These are phyloP conservation scores for Ogataea hybrid DNA, from an alignment of 1,139 yeast species.

Conservation along the genomic window DNA sequence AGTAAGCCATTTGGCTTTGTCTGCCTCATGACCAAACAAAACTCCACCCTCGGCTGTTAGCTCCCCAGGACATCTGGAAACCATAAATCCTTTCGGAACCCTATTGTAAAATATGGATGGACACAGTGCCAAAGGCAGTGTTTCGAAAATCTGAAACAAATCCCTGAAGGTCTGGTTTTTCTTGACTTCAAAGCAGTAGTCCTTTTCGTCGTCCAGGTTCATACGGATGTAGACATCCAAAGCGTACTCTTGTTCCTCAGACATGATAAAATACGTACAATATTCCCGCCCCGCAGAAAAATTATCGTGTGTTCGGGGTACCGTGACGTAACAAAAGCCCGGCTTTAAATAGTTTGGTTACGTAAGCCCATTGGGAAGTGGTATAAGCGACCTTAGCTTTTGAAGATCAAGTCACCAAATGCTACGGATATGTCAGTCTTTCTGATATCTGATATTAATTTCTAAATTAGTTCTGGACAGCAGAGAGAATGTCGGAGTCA, in stretches of 20 bases:
- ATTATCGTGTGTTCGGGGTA: background rate
- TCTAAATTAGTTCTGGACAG: constrained; percentile 34
- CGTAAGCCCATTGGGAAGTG: background rate
- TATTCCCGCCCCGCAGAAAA: constrained; percentile 7
- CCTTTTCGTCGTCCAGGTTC: constrained; percentile 82
- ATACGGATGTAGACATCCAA: constrained; percentile 76
- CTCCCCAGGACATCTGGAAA: constrained; percentile 79
- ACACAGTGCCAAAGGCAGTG: constrained; percentile 71
- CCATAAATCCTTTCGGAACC: constrained; percentile 62
- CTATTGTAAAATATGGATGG: constrained; percentile 73
- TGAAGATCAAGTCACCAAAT: background rate
- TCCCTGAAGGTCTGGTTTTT: constrained; percentile 56
- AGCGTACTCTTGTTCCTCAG: constrained; percentile 5
- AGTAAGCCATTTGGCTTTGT: constrained; percentile 42
- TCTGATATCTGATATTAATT: constrained; percentile 4
- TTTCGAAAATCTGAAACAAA: constrained; percentile 58
- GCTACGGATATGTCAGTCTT: constrained; percentile 6
- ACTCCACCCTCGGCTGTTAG: constrained; percentile 82
- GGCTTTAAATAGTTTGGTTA: background rate
- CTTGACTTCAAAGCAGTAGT: constrained; percentile 79
- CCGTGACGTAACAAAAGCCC: background rate
- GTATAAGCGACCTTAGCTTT: no score
- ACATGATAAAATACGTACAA: constrained; percentile 1
- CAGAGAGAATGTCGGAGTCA: constrained; percentile 96
- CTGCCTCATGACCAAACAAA: constrained; percentile 62